A percentile compares a stretch with the other conserved stretches of the same genome.
Conservation (phyloP, 2,329 filamentous ascomycete species). For the Penicillium freii region DNA sequence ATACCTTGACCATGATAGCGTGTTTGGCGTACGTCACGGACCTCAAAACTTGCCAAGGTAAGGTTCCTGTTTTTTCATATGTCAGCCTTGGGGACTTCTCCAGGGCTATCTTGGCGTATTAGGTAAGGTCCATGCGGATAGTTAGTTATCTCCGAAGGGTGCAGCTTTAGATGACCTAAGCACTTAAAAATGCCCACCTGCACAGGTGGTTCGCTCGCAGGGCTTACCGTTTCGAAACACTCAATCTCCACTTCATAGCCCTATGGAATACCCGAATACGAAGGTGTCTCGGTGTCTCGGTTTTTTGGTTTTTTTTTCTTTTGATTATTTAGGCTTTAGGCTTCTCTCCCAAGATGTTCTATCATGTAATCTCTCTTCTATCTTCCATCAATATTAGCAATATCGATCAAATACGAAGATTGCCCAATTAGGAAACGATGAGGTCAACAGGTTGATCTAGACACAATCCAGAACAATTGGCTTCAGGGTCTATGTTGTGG, state of each 20-base stretch:
- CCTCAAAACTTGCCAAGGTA: not conserved
- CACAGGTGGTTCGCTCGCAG: constrained; percentile 1
- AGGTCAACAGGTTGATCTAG: not conserved
- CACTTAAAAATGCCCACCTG: not conserved
- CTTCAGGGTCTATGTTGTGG: not conserved
- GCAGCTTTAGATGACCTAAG: not conserved
- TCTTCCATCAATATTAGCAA: not conserved
- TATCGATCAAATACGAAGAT: too few relatives aligned
- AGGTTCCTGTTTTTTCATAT: not conserved
- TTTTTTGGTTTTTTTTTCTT: not conserved
- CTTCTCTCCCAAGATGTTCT: not conserved
- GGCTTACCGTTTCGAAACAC: not conserved
- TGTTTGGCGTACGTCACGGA: constrained; percentile 2
- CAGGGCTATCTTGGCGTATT: not conserved
- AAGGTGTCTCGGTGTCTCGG: not conserved
- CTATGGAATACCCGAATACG: not conserved
- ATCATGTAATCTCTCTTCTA: too few relatives aligned
- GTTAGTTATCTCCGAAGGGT: too few relatives aligned
- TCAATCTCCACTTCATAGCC: constrained; percentile 1
- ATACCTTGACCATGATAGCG: not conserved
- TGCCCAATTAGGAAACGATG: not conserved
- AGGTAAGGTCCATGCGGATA: not conserved
- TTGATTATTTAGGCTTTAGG: not conserved
- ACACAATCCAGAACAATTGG: not conserved
- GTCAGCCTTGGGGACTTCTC: not conserved